Evolutionary conservation across 805 yeast species (phyloP).

Genomic region (Cyberlindnera petersonii): DNA sequence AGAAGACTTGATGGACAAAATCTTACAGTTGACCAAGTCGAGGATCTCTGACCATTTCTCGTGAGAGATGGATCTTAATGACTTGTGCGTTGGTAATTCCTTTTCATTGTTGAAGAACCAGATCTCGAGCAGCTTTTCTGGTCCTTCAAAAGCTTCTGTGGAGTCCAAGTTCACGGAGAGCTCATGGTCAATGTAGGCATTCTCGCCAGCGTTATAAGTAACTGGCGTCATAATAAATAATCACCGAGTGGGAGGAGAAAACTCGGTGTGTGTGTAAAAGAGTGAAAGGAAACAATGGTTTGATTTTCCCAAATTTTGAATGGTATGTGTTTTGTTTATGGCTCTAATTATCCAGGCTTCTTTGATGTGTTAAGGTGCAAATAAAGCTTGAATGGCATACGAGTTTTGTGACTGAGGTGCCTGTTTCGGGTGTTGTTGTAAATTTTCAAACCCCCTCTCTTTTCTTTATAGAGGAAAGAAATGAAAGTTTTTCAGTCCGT

Average conservation of each 20-base stretch:
- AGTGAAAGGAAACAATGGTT: not conserved
- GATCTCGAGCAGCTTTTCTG: conserved; percentile 86
- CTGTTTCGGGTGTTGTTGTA: not conserved
- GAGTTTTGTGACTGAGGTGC: not conserved
- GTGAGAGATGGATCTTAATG: conserved; percentile 61
- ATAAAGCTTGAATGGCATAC: conserved; percentile 20
- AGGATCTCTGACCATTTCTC: conserved; percentile 67
- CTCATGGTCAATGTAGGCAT: conserved; percentile 69
- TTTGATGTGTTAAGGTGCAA: conserved; percentile 19
- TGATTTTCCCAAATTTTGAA: not conserved
- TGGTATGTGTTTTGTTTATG: no score
- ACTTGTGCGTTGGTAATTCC: conserved; percentile 38
- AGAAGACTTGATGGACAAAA: conserved; percentile 73
- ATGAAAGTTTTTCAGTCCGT: no score
- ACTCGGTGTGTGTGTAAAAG: conserved; percentile 7
- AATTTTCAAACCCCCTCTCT: no score
- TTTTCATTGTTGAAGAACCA: conserved; percentile 67
- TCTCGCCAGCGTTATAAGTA: conserved; percentile 34
- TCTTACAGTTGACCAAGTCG: conserved; percentile 83
- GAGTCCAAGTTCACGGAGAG: conserved; percentile 79
- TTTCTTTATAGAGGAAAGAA: no score
- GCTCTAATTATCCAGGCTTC: conserved; percentile 23
- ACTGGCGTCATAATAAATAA: conserved; percentile 29
- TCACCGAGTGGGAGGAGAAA: conserved; percentile 22
- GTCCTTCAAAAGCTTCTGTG: conserved; percentile 93